Base-by-base conservation (phyloP, 2,329 filamentous ascomycete genomes). In the Fusarium caatingaense region DNA sequence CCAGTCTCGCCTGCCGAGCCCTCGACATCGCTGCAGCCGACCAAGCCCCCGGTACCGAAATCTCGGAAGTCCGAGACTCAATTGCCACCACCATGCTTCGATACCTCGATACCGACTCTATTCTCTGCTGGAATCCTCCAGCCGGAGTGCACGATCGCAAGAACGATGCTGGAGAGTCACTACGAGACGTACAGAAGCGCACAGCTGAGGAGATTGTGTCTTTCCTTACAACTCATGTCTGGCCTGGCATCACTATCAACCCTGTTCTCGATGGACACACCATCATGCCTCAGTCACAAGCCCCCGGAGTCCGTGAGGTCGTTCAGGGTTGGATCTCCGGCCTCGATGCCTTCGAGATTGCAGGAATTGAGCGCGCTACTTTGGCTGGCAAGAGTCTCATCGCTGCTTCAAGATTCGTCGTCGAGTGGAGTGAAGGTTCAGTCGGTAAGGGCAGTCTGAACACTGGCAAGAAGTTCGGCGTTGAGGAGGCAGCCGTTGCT, bases 101-200 rank as follows among this genome's bases (percentile, higher is more conserved):
- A 48, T 98, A 98, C 80, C 87, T 99, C 27, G 90, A 94, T 74
- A 98, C 96, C 2, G 96, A 99, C 81, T 94, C 93, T 1, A 83
- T 98, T 37, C 88, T 99, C 3, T 98, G 95, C 86, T 97, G 94
- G 93, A 93, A 86, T 25, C 85, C 88, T 42, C 83, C 84, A 4
- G 83, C 85, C 2, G 81, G 84, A 37, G 81, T 89, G 42, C 79
- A 83, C 30, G 81, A 86, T 51, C 75, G 78, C 6, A 80, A 78
- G 45, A 84, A 85, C 58, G 84, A 83, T 7, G 80, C 80, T 13
- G 83, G 82, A 37, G 84, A 89, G 74, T 89, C 86, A 10, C 84
- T 99, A 55, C 86, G 93, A 18, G 86, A 92, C 47, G 83, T 90
- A 21, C 96, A 99, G 82, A 87, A 89, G 74, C 83, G 86, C 41